Evolutionary conservation across 441 rosid genomes (phyloP), one percentile per base, ranked within the genome.

Genomic region (Corymbia citriodora): DNA sequence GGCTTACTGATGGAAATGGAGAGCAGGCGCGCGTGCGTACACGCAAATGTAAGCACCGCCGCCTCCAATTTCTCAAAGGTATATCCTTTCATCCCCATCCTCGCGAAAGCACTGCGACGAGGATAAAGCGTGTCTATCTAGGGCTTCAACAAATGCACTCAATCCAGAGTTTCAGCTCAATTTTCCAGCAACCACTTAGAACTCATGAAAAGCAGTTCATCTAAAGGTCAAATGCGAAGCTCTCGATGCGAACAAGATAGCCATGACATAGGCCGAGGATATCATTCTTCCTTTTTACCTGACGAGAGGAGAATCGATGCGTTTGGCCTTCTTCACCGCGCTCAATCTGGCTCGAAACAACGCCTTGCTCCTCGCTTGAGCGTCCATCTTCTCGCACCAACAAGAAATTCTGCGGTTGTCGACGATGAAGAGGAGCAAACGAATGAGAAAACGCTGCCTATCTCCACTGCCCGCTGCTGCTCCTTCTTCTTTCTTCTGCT

Each of bases 291-390:
- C 55, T 15, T 5, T n/a, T 19, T 89, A 97, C 99, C 97, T 94
- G 48, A 98, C 97, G 85, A 97, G 97, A 88, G 98, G 97, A 92
- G 99, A 97, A 91, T 97, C 96, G 36, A 97, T 96, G 90, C 97
- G 96, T 81, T 95, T 93, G 0, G 94, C 96, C 92, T 96, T 97
- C 95, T 93, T 98, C 93, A 94, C 95, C 3, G 99, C 98, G 90
- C 94, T 97, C 90, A 97, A 92, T 90, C 95, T 98, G 52, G 99
- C 95, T 13, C 99, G 97, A 92, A 95, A 98, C 89, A 96, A 33
- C 9, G 98, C 98, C 92, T 97, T 98, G 90, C 94, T 97, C 93
- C 93, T 97, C 27, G 96, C 97, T 86, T 92, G 93, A 61, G 96
- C 96, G 89, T 96, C 98, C 99, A 96, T 96, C 83, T 87, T 2